Conservation (phyloP, 371 early-diverging fungal genomes). For the Umbelopsis sp. region DNA sequence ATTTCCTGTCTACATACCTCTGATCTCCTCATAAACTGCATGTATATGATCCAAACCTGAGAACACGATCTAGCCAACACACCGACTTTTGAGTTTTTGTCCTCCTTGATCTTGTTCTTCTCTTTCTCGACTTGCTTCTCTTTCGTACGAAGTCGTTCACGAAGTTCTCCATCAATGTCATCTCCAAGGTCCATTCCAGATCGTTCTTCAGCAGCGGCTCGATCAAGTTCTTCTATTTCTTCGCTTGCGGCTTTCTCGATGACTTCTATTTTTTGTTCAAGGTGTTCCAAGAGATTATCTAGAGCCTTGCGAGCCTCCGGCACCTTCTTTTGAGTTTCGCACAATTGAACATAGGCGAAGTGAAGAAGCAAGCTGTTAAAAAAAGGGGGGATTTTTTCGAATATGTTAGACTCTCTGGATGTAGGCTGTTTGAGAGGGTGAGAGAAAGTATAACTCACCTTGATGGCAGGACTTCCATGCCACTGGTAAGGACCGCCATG, state of each 20-base stretch:
- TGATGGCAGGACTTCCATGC: slow-evolving; percentile 73
- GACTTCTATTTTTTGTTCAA: slow-evolving; percentile 44
- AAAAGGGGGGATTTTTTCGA: not conserved
- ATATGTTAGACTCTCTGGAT: not conserved
- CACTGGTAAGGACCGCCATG: slow-evolving; percentile 69
- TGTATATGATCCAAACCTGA: slow-evolving; percentile 86
- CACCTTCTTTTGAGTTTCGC: slow-evolving; percentile 77
- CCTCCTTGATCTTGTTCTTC: slow-evolving; percentile 63
- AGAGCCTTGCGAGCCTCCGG: slow-evolving; percentile 71
- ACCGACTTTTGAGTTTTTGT: slow-evolving; percentile 63
- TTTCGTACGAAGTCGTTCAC: slow-evolving; percentile 72
- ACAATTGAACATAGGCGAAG: slow-evolving; percentile 85
- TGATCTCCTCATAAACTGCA: slow-evolving; percentile 81
- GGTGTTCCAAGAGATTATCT: slow-evolving; percentile 66
- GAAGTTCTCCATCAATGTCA: slow-evolving; percentile 80
- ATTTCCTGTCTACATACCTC: slow-evolving; percentile 21
- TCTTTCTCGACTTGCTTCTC: slow-evolving; percentile 70
- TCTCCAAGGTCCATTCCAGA: slow-evolving; percentile 56
- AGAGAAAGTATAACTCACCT: slow-evolving; percentile 49
- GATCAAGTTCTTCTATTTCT: slow-evolving; percentile 51
- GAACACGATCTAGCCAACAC: slow-evolving; percentile 65
- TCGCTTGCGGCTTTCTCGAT: slow-evolving; percentile 50
- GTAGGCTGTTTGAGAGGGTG: too few relatives aligned
- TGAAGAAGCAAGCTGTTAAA: slow-evolving; percentile 69
- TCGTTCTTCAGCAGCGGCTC: slow-evolving; percentile 49